phyloP scores from a whole-genome alignment of 768 basidiomycete genomes.

The Pleurotus tuoliensis region DNA sequence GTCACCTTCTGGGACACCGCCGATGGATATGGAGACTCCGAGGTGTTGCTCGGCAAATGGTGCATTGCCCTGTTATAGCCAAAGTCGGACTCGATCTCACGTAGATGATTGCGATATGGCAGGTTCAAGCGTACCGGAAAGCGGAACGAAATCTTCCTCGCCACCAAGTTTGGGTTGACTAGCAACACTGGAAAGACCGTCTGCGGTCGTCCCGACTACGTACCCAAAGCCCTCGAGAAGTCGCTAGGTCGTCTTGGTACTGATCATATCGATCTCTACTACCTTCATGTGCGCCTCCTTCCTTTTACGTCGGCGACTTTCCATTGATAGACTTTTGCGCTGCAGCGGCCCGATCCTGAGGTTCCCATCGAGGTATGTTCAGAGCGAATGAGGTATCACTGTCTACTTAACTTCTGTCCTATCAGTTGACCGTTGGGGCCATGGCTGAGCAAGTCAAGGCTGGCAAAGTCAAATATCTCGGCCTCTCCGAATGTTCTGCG shows the following conservation, averaged over 20 bases:
- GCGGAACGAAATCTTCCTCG: slow-evolving; percentile 53
- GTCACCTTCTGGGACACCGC: slow-evolving; percentile 45
- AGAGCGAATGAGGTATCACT: neutral
- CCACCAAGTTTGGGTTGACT: slow-evolving; percentile 43
- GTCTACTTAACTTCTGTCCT: neutral
- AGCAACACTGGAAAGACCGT: slow-evolving; percentile 11
- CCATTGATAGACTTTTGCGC: neutral
- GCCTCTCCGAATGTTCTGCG: slow-evolving; percentile 51
- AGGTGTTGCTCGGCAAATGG: slow-evolving; percentile 43
- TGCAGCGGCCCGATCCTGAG: slow-evolving; percentile 20
- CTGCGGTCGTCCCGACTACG: slow-evolving; percentile 33
- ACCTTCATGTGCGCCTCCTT: slow-evolving; percentile 32
- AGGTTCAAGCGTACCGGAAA: slow-evolving; percentile 52
- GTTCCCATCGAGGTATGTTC: slow-evolving; percentile 24
- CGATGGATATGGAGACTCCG: slow-evolving; percentile 41
- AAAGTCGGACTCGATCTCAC: neutral
- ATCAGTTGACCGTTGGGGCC: slow-evolving; percentile 38
- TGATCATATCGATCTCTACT: slow-evolving; percentile 41
- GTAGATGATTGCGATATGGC: neutral
- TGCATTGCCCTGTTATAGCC: slow-evolving; percentile 10
- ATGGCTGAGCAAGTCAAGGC: slow-evolving; percentile 52
- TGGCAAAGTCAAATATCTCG: slow-evolving; percentile 46
- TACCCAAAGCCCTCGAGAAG: slow-evolving; percentile 29
- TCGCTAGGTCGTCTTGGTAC: slow-evolving; percentile 41
- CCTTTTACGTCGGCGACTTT: too few species aligned